Conservation (phyloP, 805 yeast species). For the Metschnikowia anglica region DNA sequence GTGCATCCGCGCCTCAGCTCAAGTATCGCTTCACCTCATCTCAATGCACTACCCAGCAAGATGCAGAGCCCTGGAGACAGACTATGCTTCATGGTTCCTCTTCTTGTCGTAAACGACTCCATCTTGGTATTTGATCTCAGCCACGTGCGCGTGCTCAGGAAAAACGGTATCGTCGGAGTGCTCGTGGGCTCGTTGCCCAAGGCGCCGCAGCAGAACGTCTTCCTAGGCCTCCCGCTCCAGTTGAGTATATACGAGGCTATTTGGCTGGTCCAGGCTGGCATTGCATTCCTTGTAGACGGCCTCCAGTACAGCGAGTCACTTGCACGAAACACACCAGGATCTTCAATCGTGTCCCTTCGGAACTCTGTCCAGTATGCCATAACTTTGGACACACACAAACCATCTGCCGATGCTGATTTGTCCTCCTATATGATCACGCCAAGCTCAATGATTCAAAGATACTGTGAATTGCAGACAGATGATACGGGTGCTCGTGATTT, state of each 20-base stretch:
- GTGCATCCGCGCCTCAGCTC: too few relatives aligned
- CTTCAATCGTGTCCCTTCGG: conserved; percentile 5
- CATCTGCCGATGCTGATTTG: conserved; percentile 1
- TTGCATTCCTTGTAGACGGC: conserved; percentile 47
- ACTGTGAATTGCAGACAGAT: background rate
- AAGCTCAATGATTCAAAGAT: conserved; percentile 3
- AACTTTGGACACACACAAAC: conserved; percentile 14
- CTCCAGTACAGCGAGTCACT: conserved; percentile 24
- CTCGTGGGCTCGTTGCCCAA: conserved; percentile 79
- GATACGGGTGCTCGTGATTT: conserved; percentile 1
- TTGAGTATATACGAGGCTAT: conserved; percentile 70
- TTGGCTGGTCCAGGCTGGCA: conserved; percentile 52
- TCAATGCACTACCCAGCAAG: background rate
- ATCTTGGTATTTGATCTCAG: conserved; percentile 61
- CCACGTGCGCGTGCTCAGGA: conserved; percentile 54
- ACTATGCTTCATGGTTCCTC: conserved; percentile 19
- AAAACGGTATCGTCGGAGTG: conserved; percentile 69
- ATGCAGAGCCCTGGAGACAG: too few relatives aligned
- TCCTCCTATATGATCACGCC: conserved; percentile 1
- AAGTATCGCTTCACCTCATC: too few relatives aligned
- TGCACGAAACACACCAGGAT: conserved; percentile 2
- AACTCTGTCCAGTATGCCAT: conserved; percentile 13
- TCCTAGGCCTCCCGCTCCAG: conserved; percentile 79
- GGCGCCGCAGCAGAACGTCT: conserved; percentile 93
- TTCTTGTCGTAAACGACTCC: conserved; percentile 21